These are phyloP conservation scores for Evansstolkia leycettana DNA, from an alignment of 495 filamentous ascomycete species.

Conservation along the genomic window DNA sequence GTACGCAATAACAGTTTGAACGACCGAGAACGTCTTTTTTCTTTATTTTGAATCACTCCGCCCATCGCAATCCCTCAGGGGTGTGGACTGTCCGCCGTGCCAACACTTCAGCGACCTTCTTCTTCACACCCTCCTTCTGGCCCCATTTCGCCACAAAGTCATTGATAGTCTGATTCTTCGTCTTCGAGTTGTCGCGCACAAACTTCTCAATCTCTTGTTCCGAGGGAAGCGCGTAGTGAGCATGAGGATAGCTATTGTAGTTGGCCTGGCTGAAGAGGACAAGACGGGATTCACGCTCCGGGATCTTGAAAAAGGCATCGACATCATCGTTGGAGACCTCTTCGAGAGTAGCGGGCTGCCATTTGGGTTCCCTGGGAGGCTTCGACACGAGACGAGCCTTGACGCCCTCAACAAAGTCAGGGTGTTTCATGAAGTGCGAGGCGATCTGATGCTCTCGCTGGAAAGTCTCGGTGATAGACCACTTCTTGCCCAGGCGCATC, in stretches of 20 bases:
- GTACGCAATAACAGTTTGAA: not conserved
- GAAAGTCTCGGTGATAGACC: slow-evolving; percentile 76
- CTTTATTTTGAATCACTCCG: not conserved
- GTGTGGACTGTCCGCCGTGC: slow-evolving; percentile 4
- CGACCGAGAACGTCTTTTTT: no score
- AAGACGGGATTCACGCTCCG: slow-evolving; percentile 31
- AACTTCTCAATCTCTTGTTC: slow-evolving; percentile 55
- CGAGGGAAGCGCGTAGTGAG: slow-evolving; percentile 53
- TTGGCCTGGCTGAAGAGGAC: slow-evolving; percentile 37
- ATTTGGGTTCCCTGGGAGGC: slow-evolving; percentile 43
- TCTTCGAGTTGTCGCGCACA: slow-evolving; percentile 18
- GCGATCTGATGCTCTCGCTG: slow-evolving; percentile 71
- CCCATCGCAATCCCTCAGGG: slow-evolving; percentile 3
- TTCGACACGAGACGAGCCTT: slow-evolving; percentile 60
- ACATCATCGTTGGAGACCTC: slow-evolving; percentile 43
- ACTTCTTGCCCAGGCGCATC: slow-evolving; percentile 59
- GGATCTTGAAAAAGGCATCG: slow-evolving; percentile 45
- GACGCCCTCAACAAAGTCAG: slow-evolving; percentile 83
- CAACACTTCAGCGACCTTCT: slow-evolving; percentile 9
- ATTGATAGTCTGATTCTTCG: slow-evolving; percentile 8
- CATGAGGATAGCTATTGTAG: slow-evolving; percentile 60
- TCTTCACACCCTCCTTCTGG: slow-evolving; percentile 9
- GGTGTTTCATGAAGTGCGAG: slow-evolving; percentile 68
- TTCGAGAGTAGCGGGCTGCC: slow-evolving; percentile 58
- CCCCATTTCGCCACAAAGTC: slow-evolving; percentile 20